Evolutionary conservation across 305 asterid genomes (phyloP).

Genomic region (Fraxinus paxiana): DNA sequence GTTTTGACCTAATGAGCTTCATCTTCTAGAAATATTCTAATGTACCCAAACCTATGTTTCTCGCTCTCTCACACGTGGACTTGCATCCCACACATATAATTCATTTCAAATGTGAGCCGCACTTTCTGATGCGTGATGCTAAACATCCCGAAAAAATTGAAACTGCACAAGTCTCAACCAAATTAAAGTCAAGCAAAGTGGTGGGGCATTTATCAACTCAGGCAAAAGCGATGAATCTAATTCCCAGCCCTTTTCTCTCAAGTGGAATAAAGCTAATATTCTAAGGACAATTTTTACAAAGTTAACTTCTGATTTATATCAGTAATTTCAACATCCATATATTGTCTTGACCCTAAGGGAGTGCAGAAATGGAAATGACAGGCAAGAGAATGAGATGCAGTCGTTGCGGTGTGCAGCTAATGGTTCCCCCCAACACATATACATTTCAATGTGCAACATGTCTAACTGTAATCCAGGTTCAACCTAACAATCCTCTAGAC

Average conservation of each 20-base stretch:
- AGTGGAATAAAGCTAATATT: constrained; percentile 25
- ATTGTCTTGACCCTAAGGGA: constrained; percentile 9
- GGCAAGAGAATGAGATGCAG: constrained; percentile 45
- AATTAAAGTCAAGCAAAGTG: constrained; percentile 7
- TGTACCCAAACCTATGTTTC: background rate
- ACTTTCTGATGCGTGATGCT: background rate
- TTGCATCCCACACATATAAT: background rate
- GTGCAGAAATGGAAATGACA: constrained; percentile 32
- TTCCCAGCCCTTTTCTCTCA: constrained; percentile 19
- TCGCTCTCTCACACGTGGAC: background rate
- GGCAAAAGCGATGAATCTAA: constrained; percentile 27
- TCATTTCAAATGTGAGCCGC: background rate
- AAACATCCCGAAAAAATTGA: background rate
- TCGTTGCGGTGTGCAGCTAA: constrained; percentile 35
- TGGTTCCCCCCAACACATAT: constrained; percentile 36
- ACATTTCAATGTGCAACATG: constrained; percentile 40
- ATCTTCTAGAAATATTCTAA: constrained; percentile 5
- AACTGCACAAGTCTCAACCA: background rate
- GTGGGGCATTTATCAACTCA: constrained; percentile 19
- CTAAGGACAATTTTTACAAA: constrained; percentile 14
- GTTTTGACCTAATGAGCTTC: background rate
- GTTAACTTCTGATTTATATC: background rate
- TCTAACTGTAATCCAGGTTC: constrained; percentile 21
- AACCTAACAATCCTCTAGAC: constrained; percentile 18
- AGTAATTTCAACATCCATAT: background rate